A percentile compares a stretch with the other conserved stretches of the same genome.
Conservation (phyloP, 768 basidiomycete genomes). For the Auricularia auricula-judae region DNA sequence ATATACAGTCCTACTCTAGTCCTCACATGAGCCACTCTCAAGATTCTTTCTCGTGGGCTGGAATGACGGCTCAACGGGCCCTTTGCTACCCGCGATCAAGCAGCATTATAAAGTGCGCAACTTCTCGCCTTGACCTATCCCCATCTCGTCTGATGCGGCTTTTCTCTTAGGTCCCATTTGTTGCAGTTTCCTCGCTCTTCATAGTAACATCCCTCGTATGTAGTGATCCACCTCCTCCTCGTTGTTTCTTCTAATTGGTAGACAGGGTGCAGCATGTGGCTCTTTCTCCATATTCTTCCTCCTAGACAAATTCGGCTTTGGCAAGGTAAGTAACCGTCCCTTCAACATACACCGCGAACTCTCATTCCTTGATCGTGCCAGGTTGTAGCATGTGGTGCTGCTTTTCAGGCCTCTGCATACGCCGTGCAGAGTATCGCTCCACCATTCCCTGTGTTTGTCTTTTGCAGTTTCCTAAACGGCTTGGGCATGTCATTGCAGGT, state of each 20-base stretch:
- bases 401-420: slow-evolving; percentile 15
- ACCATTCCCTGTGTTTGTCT: slow-evolving; percentile 1
- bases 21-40: too few relatives aligned
- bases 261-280: slow-evolving; percentile 38
- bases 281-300: slow-evolving; percentile 37
- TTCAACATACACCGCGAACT: not conserved
- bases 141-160: not conserved
- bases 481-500: slow-evolving; percentile 3
- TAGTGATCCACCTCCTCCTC: not conserved
- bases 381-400: slow-evolving; percentile 29
- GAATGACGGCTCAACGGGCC: slow-evolving; percentile 28
- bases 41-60: not conserved
- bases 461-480: not conserved
- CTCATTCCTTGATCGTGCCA: slow-evolving; percentile 8
- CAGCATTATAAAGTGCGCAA: slow-evolving; percentile 34
- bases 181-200: slow-evolving; percentile 52
- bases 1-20: too few relatives aligned
- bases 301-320: slow-evolving; percentile 34
- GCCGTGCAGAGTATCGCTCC: slow-evolving; percentile 1
- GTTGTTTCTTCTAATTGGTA: not conserved
- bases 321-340: slow-evolving; percentile 25
- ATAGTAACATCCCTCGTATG: slow-evolving; percentile 26
- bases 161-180: slow-evolving; percentile 32
- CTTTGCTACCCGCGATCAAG: slow-evolving; percentile 64
- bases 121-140: not conserved